Percentiles rank a stretch among this genome's conserved stretches.
Conservation (phyloP, 2,329 filamentous ascomycete genomes). For the Penicillium paneum region DNA sequence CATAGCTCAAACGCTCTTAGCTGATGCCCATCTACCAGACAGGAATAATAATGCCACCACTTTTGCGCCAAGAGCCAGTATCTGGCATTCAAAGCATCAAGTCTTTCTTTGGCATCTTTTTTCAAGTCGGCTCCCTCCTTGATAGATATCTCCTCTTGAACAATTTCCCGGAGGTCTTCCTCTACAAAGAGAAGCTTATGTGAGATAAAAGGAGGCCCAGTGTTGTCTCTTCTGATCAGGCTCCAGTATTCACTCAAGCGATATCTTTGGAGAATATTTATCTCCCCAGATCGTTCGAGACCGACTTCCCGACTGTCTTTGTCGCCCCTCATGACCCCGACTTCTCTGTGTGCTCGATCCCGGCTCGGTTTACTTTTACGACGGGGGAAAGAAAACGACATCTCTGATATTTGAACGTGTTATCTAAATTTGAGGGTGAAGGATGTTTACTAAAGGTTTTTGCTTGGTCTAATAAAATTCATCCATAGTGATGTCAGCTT, state of each 20-base stretch:
- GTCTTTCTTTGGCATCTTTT: background rate
- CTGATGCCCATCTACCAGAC: background rate
- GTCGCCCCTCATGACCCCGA: background rate
- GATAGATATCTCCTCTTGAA: background rate
- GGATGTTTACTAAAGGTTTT: background rate
- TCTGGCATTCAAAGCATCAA: background rate
- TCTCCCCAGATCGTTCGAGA: background rate
- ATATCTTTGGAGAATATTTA: background rate
- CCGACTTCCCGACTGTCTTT: background rate
- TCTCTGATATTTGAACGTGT: background rate
- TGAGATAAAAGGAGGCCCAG: background rate
- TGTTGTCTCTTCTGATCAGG: no score
- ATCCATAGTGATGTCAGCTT: background rate
- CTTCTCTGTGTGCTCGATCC: background rate
- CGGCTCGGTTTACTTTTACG: background rate
- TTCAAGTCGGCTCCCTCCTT: background rate
- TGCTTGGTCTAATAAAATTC: background rate
- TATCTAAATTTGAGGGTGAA: background rate
- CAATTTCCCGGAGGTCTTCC: background rate
- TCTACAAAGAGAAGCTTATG: background rate
- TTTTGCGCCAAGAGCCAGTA: background rate
- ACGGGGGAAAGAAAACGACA: background rate
- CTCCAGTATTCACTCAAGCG: background rate
- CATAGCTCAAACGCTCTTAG: no score
- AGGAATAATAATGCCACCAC: background rate